Evolutionary conservation across 306 rosid genomes (phyloP), one percentile per base, ranked within the genome.

Genomic region (Gleditsia sinensis): DNA sequence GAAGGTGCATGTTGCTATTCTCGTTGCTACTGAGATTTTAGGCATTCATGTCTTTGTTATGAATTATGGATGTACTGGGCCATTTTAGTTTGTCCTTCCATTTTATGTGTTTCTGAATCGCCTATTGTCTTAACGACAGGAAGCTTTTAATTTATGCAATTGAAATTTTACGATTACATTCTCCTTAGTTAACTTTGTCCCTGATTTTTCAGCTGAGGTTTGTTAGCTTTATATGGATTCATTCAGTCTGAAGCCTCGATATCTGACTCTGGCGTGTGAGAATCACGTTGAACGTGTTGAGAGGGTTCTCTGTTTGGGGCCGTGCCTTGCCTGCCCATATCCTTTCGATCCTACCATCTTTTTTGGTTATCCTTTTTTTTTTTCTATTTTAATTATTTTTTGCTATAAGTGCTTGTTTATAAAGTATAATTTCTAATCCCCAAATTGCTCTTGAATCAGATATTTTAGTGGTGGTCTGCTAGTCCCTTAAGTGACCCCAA

Each of bases 41-140:
- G 87, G 92, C 85, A 73, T 91, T 89, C 80, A 80, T 80, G 89
- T 88, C 88, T 83, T 76, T 82, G 82, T 83, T 83, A 80, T 78
- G 83, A 84, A 80, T 78, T 88, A 48, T 89, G 88, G 88, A 74
- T 83, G 74, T 71, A 67, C 74, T 73, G 75, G 67, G 80, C 84
- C 63, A 63, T 81, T 69, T 51, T 84, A 89, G 94, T 75, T 81
- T 86, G 88, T 85, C 82, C 77, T 81, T 88, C 81, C 80, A 70
- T 77, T 86, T 74, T 79, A 69, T 62, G 78, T 80, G 85, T 83
- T 87, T 88, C 84, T 81, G 85, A 78, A 81, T 84, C 58, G 74
- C 85, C 83, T 78, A 70, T 69, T 85, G 83, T 86, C 85, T 81
- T 66, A 61, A 84, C 61, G 81, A 73, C 82, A 74, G 81, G 73